Conservation (phyloP, 1,284 basidiomycete genomes). For the Ceratobasidium sp. region DNA sequence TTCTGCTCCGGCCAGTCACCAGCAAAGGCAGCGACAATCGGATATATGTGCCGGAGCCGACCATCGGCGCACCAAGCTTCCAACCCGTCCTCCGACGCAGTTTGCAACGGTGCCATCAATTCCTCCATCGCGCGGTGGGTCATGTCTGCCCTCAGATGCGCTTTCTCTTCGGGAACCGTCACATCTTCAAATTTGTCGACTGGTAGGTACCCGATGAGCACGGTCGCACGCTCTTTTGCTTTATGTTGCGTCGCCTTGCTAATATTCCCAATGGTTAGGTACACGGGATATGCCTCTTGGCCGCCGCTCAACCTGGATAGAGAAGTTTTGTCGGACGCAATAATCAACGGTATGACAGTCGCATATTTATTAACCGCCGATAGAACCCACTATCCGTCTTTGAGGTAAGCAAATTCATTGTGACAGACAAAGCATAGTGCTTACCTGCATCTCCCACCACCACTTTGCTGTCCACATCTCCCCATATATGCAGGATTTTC, state of each 20-base stretch:
- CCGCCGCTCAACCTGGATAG: background rate
- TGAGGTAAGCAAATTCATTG: too few species aligned
- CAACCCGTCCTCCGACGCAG: background rate
- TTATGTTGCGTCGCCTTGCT: background rate
- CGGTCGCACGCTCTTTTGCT: background rate
- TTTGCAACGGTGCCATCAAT: conserved; percentile 20
- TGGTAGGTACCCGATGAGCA: conserved; percentile 32
- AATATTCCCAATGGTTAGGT: conserved; percentile 11
- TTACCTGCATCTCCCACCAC: conserved; percentile 48
- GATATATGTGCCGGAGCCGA: conserved; percentile 36
- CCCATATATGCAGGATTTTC: conserved; percentile 14
- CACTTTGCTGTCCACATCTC: conserved; percentile 45
- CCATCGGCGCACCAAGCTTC: conserved; percentile 13
- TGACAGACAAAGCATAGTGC: too few species aligned
- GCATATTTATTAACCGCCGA: too few species aligned
- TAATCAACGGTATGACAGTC: background rate
- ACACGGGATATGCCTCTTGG: background rate
- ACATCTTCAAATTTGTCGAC: conserved; percentile 28
- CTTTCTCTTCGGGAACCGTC: background rate
- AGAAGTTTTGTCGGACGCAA: conserved; percentile 2
- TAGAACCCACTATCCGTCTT: too few species aligned
- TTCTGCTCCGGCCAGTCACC: conserved; percentile 24
- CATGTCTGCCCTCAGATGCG: background rate
- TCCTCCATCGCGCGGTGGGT: conserved; percentile 45
- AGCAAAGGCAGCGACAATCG: conserved; percentile 3